Conservation (phyloP, 805 yeast species). For the Wickerhamomyces chaumierensis region DNA sequence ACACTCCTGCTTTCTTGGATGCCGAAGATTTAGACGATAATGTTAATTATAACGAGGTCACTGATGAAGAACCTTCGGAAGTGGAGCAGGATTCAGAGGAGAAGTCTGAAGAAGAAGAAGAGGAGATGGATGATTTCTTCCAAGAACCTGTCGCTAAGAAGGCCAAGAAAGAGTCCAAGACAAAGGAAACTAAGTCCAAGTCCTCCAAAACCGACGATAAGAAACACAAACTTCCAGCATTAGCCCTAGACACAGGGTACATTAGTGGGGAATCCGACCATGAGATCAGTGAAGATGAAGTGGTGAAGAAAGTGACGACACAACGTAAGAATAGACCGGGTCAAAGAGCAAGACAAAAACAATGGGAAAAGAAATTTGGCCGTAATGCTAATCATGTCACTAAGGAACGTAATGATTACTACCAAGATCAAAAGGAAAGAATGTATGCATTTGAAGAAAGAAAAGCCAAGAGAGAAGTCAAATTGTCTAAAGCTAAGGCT, state of each 20-base stretch:
- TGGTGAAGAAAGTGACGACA: constrained; percentile 40
- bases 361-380: constrained; percentile 92
- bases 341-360: constrained; percentile 91
- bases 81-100: constrained; percentile 19
- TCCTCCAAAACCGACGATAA: constrained; percentile 8
- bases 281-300: constrained; percentile 44
- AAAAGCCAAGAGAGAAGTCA: constrained; percentile 46
- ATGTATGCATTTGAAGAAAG: constrained; percentile 65
- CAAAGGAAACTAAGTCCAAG: constrained; percentile 18
- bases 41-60: constrained; percentile 38
- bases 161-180: constrained; percentile 16
- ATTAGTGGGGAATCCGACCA: constrained; percentile 72
- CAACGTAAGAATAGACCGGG: constrained; percentile 85
- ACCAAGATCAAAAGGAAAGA: constrained; percentile 45
- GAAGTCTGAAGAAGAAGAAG: constrained; percentile 24
- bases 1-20: constrained; percentile 19
- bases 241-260: constrained; percentile 56
- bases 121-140: background rate
- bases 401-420: constrained; percentile 44
- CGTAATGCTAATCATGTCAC: constrained; percentile 70
- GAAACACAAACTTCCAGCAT: constrained; percentile 42
- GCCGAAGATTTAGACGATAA: constrained; percentile 13
- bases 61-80: constrained; percentile 51
- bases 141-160: constrained; percentile 15
- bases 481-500: constrained; percentile 27